Base-by-base conservation (phyloP, 2,329 filamentous ascomycete genomes). In the Sporothrix mexicana region DNA sequence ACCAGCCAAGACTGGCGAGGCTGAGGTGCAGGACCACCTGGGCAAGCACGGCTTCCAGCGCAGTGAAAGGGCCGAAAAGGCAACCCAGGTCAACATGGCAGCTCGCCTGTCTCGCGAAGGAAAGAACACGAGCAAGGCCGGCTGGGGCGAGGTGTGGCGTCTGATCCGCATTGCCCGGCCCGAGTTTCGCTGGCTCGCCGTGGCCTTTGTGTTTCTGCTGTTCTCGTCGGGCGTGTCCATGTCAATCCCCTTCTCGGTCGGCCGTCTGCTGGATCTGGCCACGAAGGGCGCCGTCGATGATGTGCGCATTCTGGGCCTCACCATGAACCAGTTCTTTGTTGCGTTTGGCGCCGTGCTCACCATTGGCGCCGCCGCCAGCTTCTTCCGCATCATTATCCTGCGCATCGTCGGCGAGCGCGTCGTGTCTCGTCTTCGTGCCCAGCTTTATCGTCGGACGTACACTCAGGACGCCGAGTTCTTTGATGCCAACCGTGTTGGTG, bases 401-500 rank as follows among this genome's bases (percentile, higher is more conserved):
- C 90, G 96, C 36, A 96, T 98, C 74, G 93, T 99, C 8, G 97
- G 96, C 75, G 96, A 99, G 82, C 89, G 96, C 57, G 96, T 99
- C 73, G 96, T 99, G 71, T 92, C 95, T 12, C 90, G 95, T 77
- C 86, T 99, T 72, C 90, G 96, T 74, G 95, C 95, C 17, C 92
- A 94, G 79, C 89, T 99, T 3, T 99, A 97, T 84, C 90, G 94
- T 76, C 90, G 92, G 76, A 99, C 96, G 0, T 97, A 97, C 77
- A 88, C 96, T n/a, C 96, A 99, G 81, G 96, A 99, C 81, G 96
- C 96, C 73, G 96, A 98, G 79, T 99, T 99, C 84, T 99, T 99
- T 79, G 96, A 99, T 80, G 96, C 96, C 53, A 99, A 99, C 83
- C 89, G 96, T 36, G 95, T 98, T 36, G 96, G 96, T 80, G 96